These are phyloP conservation scores for Colletotrichum cuscutae DNA, from an alignment of 2,329 filamentous ascomycete species.

Conservation along the genomic window DNA sequence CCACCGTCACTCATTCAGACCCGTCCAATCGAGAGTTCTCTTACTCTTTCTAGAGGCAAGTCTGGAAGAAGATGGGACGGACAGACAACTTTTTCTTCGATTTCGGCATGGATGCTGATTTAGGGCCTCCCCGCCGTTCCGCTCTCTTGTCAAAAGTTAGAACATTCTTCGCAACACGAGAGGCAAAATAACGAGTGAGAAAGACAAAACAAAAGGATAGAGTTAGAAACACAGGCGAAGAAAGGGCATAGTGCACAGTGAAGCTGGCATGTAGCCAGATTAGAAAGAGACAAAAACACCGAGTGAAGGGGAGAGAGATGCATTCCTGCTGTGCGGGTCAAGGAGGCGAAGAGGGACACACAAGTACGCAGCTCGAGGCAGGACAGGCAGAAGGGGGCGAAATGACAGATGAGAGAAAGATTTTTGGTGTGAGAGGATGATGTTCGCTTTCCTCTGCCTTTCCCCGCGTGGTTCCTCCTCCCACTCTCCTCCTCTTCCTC, in stretches of 20 bases:
- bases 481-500: not conserved
- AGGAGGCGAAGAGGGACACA: constrained; percentile 6
- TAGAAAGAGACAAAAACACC: constrained; percentile 27
- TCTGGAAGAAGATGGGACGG: not conserved
- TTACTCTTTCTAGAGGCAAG: not conserved
- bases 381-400: not conserved
- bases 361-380: not conserved
- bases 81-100: not conserved
- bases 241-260: constrained; percentile 1
- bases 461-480: not conserved
- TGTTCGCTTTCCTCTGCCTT: not conserved
- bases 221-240: not conserved
- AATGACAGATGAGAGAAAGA: not conserved
- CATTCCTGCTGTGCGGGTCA: constrained; percentile 30
- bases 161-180: not conserved
- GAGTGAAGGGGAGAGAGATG: constrained; percentile 12
- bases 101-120: not conserved
- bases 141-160: too few relatives aligned
- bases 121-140: too few relatives aligned
- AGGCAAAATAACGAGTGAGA: not conserved
- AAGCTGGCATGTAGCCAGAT: constrained; percentile 25
- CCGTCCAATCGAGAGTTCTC: not conserved
- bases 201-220: not conserved
- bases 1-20: not conserved
- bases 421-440: not conserved